Evolutionary conservation across 805 yeast species (phyloP).

Genomic region (Cyberlindnera bimundalis): DNA sequence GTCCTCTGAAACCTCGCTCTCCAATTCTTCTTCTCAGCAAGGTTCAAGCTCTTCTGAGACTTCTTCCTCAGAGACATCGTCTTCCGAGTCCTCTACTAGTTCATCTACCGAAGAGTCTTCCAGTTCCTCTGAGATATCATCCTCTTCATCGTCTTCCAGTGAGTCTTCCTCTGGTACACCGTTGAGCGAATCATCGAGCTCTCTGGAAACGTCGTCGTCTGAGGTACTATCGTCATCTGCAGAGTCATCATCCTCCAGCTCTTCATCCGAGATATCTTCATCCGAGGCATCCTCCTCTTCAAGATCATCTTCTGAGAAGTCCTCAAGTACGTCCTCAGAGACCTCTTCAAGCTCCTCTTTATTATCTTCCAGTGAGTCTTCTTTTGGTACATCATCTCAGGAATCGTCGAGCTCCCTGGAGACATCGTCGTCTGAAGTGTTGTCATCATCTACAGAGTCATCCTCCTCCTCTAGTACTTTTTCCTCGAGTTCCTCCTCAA

Average conservation of each 20-base stretch:
- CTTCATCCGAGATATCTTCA: background rate
- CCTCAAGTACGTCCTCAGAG: constrained; percentile 1
- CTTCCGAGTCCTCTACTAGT: background rate
- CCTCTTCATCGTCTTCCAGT: background rate
- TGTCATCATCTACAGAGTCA: no score
- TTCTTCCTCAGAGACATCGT: constrained; percentile 1
- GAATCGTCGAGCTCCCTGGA: no score
- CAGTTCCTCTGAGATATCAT: no score
- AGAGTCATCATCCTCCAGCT: background rate
- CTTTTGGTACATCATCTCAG: background rate
- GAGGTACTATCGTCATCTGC: background rate
- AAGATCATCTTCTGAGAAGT: background rate
- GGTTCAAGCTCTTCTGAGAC: background rate
- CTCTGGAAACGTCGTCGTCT: background rate
- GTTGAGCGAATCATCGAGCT: background rate
- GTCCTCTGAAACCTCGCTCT: background rate
- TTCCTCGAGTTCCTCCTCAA: background rate
- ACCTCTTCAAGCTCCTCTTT: background rate
- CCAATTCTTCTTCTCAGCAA: background rate
- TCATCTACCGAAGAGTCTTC: background rate
- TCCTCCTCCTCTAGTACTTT: background rate
- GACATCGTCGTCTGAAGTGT: no score
- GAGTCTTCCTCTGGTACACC: background rate
- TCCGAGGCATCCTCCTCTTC: background rate
- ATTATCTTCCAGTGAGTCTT: background rate